A percentile compares a stretch with the other conserved stretches of the same genome.
Evolutionary conservation across 177 flowering plant genomes (phyloP).

Genomic region (Telopea speciosissima): DNA sequence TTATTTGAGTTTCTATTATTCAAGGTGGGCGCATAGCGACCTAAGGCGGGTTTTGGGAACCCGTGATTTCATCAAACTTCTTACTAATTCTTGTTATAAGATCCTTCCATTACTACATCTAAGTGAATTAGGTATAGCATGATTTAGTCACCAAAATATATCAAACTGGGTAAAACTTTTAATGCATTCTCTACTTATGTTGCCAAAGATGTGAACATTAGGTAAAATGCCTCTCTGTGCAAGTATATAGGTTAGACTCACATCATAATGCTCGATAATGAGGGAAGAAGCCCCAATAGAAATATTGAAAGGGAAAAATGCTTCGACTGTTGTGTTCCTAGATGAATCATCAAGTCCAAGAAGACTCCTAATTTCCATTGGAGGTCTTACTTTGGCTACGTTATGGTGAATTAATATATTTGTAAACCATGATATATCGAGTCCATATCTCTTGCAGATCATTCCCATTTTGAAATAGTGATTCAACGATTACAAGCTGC

Average conservation of each 20-base stretch:
- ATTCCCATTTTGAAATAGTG: constrained; percentile 35
- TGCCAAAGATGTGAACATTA: background rate
- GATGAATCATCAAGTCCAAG: background rate
- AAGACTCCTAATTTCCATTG: background rate
- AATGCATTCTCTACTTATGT: background rate
- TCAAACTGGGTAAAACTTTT: background rate
- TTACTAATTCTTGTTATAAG: no score
- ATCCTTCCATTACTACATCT: no score
- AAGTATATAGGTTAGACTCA: background rate
- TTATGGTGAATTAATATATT: background rate
- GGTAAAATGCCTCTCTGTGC: background rate
- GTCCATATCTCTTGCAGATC: constrained; percentile 27
- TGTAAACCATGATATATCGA: background rate
- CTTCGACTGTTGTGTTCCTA: background rate
- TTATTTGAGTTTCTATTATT: no score
- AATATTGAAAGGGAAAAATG: no score
- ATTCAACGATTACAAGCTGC: constrained; percentile 36
- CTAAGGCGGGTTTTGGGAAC: no score
- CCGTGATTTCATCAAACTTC: no score
- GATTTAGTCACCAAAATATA: no score
- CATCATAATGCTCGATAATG: no score
- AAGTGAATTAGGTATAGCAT: no score
- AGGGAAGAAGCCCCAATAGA: no score
- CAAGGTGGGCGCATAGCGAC: no score
- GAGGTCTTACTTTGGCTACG: background rate